phyloP scores from a whole-genome alignment of 495 filamentous ascomycete species.

The Trichoderma virens region DNA sequence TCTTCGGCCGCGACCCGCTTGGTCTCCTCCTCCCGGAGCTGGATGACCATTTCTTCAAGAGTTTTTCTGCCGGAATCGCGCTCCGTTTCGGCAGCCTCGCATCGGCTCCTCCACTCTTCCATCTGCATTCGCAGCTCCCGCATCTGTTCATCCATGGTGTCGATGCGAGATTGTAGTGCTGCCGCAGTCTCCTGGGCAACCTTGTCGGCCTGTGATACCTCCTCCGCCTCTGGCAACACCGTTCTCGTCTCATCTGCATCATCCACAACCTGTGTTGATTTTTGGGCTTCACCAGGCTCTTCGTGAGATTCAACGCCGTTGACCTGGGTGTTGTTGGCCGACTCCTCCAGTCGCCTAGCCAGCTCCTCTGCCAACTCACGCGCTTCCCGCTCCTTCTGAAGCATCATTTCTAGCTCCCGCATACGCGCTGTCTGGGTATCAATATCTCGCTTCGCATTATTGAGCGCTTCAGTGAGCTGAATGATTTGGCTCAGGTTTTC shows the following conservation, averaged over 20 bases:
- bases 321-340: constrained; percentile 24
- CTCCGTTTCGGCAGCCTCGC: constrained; percentile 74
- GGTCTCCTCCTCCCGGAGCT: constrained; percentile 56
- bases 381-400: constrained; percentile 72
- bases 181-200: constrained; percentile 30
- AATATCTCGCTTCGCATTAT: constrained; percentile 70
- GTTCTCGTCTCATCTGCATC: constrained; percentile 17
- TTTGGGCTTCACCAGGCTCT: background rate
- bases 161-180: constrained; percentile 63
- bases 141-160: constrained; percentile 76
- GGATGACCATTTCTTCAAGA: constrained; percentile 82
- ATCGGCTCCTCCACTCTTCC: constrained; percentile 64
- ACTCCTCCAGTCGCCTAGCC: constrained; percentile 60
- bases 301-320: constrained; percentile 20
- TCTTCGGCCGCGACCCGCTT: constrained; percentile 23
- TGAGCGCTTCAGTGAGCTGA: constrained; percentile 73
- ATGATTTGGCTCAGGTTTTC: constrained; percentile 65
- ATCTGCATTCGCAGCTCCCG: constrained; percentile 73
- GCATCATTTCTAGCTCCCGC: constrained; percentile 69
- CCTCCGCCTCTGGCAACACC: constrained; percentile 34
- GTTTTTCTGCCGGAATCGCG: constrained; percentile 57
- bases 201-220: constrained; percentile 12
- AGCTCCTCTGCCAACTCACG: constrained; percentile 77
- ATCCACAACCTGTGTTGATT: background rate
- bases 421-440: constrained; percentile 70